Evolutionary conservation across 2,329 filamentous ascomycete species (phyloP).

Genomic region (Pyrenochaeta sp.): DNA sequence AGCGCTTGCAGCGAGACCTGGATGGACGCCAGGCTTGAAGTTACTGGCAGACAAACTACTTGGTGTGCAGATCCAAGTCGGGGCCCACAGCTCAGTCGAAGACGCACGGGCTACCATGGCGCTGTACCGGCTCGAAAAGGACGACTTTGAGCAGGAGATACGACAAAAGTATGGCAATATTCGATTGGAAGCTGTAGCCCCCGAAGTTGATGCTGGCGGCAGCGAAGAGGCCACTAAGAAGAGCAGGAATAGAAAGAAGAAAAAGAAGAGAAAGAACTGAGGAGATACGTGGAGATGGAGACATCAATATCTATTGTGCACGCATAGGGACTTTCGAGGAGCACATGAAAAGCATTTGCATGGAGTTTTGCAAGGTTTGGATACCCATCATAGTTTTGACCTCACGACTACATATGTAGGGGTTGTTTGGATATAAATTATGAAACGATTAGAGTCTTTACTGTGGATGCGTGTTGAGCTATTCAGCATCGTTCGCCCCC

Average conservation of each 20-base stretch:
- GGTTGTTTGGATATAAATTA: background rate
- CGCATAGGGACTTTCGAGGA: background rate
- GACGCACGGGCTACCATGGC: slow-evolving; percentile 93
- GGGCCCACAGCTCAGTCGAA: slow-evolving; percentile 69
- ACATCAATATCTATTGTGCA: background rate
- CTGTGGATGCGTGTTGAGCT: too few species aligned
- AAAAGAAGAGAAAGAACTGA: slow-evolving; percentile 46
- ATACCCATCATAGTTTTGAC: slow-evolving; percentile 27
- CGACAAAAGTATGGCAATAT: slow-evolving; percentile 65
- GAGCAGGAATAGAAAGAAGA: slow-evolving; percentile 49
- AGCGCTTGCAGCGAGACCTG: slow-evolving; percentile 66
- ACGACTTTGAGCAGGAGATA: slow-evolving; percentile 84
- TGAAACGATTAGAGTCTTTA: background rate
- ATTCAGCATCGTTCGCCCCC: too few species aligned
- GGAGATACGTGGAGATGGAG: background rate
- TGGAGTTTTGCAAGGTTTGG: slow-evolving; percentile 25
- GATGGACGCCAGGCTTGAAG: slow-evolving; percentile 74
- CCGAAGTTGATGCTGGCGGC: slow-evolving; percentile 27
- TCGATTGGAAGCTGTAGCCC: slow-evolving; percentile 29
- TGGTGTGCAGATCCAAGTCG: slow-evolving; percentile 67
- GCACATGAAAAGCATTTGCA: slow-evolving; percentile 18
- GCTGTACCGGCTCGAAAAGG: slow-evolving; percentile 83
- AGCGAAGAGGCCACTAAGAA: slow-evolving; percentile 39
- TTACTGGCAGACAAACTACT: slow-evolving; percentile 65
- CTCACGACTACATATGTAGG: background rate